Percentiles rank a stretch among this genome's conserved stretches.
phyloP scores from a whole-genome alignment of 2,329 filamentous ascomycete species.

The Aspergillus sclerotialis region DNA sequence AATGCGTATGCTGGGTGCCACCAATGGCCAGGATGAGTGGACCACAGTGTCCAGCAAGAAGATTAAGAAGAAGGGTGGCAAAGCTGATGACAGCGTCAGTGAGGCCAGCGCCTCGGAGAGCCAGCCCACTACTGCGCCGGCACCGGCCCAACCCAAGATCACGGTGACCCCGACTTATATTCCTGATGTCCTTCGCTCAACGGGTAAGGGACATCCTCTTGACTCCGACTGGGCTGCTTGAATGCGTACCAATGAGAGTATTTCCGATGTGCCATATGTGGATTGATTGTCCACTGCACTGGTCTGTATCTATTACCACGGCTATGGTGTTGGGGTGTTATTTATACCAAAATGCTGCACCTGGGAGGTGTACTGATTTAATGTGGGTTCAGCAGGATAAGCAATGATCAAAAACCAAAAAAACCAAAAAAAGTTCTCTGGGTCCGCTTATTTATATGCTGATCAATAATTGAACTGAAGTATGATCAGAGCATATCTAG shows the following conservation, averaged over 20 bases:
- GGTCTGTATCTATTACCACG: constrained; percentile 28
- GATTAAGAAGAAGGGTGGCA: constrained; percentile 43
- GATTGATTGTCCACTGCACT: constrained; percentile 4
- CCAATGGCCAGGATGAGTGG: constrained; percentile 49
- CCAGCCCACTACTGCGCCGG: constrained; percentile 19
- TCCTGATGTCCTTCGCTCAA: constrained; percentile 23
- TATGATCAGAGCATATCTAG: no score
- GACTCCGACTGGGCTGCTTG: constrained; percentile 40
- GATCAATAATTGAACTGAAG: no score
- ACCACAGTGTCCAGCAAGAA: constrained; percentile 56
- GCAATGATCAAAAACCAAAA: neutral
- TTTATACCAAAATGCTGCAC: constrained; percentile 19
- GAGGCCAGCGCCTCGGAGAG: constrained; percentile 37
- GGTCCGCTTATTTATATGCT: no score
- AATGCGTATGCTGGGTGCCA: constrained; percentile 44
- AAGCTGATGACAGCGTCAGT: constrained; percentile 36
- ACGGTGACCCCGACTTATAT: constrained; percentile 29
- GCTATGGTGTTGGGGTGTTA: constrained; percentile 27
- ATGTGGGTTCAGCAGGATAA: neutral
- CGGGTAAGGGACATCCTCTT: constrained; percentile 35
- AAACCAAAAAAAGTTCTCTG: constrained; percentile 6
- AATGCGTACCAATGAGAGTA: constrained; percentile 4
- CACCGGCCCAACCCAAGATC: constrained; percentile 26
- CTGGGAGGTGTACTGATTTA: constrained; percentile 13
- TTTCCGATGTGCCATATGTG: no score